A percentile compares a stretch with the other conserved stretches of the same genome.
Evolutionary conservation across 306 rosid species (phyloP).

Genomic region (Pachyrhizus erosus): DNA sequence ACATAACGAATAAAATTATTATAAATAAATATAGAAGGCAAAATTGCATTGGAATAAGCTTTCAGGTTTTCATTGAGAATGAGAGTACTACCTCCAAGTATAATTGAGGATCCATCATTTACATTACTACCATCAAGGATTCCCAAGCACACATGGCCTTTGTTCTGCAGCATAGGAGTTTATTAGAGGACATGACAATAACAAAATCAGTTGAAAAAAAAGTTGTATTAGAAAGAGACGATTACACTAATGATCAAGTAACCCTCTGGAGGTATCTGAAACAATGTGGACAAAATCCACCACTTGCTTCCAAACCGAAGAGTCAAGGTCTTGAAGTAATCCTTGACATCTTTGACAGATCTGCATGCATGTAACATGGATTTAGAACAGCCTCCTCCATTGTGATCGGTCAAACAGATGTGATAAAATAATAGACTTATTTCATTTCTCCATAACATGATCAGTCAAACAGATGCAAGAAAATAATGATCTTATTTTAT

Average conservation of each 20-base stretch:
- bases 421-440: constrained; percentile 26
- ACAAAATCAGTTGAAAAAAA: constrained; percentile 25
- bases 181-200: constrained; percentile 18
- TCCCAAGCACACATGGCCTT: constrained; percentile 86
- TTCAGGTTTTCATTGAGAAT: background rate
- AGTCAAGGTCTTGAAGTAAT: constrained; percentile 69
- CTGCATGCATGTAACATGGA: constrained; percentile 49
- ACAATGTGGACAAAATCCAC: constrained; percentile 68
- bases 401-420: constrained; percentile 29
- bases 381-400: no score
- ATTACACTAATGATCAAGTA: constrained; percentile 73
- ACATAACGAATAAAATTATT: background rate
- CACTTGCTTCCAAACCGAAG: constrained; percentile 76
- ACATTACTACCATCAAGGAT: constrained; percentile 78
- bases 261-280: constrained; percentile 77
- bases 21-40: background rate
- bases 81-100: constrained; percentile 72
- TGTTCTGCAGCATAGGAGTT: constrained; percentile 58
- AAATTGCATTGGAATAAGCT: background rate
- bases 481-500: background rate
- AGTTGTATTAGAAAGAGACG: constrained; percentile 22
- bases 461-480: constrained; percentile 26
- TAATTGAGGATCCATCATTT: constrained; percentile 71
- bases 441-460: background rate
- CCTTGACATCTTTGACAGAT: constrained; percentile 70